phyloP scores from a whole-genome alignment of 169 alveolate genomes.

The Plasmodium gonderi region DNA sequence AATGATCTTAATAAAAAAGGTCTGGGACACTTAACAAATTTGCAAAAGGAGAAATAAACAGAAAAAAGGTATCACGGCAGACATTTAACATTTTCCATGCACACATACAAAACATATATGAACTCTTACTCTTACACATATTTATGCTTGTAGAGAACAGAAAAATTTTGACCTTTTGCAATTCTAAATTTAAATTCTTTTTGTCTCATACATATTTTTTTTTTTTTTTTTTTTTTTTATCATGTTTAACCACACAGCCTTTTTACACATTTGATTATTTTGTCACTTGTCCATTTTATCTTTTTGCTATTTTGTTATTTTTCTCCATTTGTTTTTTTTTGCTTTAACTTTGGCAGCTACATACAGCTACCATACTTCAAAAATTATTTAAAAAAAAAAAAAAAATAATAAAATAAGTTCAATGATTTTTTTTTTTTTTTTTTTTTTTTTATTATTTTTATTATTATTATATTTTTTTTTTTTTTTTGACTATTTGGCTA shows the following conservation, averaged over 20 bases:
- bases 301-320: not conserved
- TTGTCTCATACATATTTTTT: not conserved
- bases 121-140: too few species aligned
- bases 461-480: not conserved
- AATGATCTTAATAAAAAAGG: slow-evolving; percentile 72
- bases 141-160: too few species aligned
- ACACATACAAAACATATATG: too few species aligned
- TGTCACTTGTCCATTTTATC: not conserved
- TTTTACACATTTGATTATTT: not conserved
- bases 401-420: not conserved
- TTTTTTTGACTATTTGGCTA: not conserved
- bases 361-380: not conserved
- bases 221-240: not conserved
- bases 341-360: not conserved
- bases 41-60: slow-evolving; percentile 21
- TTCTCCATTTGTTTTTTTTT: not conserved
- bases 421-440: not conserved
- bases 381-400: not conserved
- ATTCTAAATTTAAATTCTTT: not conserved
- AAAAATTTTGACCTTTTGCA: not conserved
- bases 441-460: not conserved
- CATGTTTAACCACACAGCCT: not conserved
- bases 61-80: not conserved
- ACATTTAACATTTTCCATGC: too few species aligned
- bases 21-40: slow-evolving; percentile 33